Evolutionary conservation across 805 yeast genomes (phyloP).

Genomic region (Candida chauliodis): DNA sequence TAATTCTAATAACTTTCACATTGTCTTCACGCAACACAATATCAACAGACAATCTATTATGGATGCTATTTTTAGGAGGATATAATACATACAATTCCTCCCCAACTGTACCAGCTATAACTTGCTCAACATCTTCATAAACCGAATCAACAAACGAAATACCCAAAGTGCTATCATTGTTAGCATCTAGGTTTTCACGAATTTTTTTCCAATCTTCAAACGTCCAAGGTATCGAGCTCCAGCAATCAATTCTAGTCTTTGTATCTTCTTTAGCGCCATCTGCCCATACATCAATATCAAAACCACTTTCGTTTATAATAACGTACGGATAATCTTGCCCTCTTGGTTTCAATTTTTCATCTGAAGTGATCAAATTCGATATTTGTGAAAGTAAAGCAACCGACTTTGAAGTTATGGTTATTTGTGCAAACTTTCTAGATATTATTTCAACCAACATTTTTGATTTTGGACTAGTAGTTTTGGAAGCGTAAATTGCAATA

Average conservation of each 20-base stretch:
- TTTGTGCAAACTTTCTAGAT: constrained; percentile 74
- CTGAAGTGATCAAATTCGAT: constrained; percentile 52
- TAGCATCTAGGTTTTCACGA: constrained; percentile 73
- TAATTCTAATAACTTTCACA: constrained; percentile 71
- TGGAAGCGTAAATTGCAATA: constrained; percentile 65
- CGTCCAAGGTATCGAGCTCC: constrained; percentile 69
- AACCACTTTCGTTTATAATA: constrained; percentile 82
- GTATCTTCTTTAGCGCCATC: constrained; percentile 35
- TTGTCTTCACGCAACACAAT: constrained; percentile 68
- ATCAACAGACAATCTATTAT: constrained; percentile 72
- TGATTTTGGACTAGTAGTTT: constrained; percentile 41
- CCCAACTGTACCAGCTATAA: constrained; percentile 79
- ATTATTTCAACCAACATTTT: constrained; percentile 61
- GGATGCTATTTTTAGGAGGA: constrained; percentile 62
- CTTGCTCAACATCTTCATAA: constrained; percentile 50
- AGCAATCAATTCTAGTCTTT: constrained; percentile 40
- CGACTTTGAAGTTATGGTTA: constrained; percentile 78
- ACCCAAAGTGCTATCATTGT: constrained; percentile 59
- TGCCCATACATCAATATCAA: constrained; percentile 78
- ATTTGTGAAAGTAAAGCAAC: constrained; percentile 74
- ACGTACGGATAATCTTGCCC: constrained; percentile 81
- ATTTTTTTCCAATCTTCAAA: constrained; percentile 91
- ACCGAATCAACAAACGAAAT: constrained; percentile 54
- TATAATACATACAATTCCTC: constrained; percentile 66
- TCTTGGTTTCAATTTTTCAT: constrained; percentile 55